Conservation (phyloP, 2,329 filamentous ascomycete genomes). For the Blastomyces parvus region DNA sequence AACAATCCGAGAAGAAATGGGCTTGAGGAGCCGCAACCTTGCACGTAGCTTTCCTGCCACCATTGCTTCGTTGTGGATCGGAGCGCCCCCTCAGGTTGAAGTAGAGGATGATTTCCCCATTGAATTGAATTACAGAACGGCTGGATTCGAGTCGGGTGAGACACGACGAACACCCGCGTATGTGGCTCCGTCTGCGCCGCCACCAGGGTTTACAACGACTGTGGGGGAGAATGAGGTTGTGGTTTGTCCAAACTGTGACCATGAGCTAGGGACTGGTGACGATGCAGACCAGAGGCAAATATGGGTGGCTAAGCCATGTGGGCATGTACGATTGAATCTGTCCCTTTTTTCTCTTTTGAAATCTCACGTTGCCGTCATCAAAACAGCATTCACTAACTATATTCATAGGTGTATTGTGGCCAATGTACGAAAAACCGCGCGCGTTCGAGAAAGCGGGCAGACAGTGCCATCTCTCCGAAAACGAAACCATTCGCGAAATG, state of each 20-base stretch:
- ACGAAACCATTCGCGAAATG: conserved; percentile 37
- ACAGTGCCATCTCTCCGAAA: conserved; percentile 16
- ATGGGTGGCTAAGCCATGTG: conserved; percentile 83
- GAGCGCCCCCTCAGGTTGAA: conserved; percentile 18
- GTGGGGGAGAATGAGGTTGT: conserved; percentile 63
- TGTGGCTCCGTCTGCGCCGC: conserved; percentile 54
- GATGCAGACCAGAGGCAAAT: conserved; percentile 67
- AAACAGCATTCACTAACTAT: not conserved
- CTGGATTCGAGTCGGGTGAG: conserved; percentile 32
- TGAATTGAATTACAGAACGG: conserved; percentile 32
- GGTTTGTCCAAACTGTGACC: conserved; percentile 76
- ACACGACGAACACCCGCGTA: conserved; percentile 33
- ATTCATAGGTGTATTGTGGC: conserved; percentile 39
- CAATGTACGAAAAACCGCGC: conserved; percentile 37
- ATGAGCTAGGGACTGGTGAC: conserved; percentile 69
- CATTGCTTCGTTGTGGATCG: conserved; percentile 21
- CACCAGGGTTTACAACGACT: conserved; percentile 70
- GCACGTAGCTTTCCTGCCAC: conserved; percentile 12
- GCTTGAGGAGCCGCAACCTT: conserved; percentile 9
- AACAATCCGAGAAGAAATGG: conserved; percentile 19
- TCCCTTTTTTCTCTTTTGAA: conserved; percentile 15
- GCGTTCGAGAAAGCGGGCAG: conserved; percentile 26
- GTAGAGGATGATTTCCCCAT: conserved; percentile 22
- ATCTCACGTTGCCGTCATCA: conserved; percentile 4
- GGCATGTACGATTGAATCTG: conserved; percentile 57